phyloP scores from a whole-genome alignment of 2,329 filamentous ascomycete genomes.

The Colletotrichum destructivum region DNA sequence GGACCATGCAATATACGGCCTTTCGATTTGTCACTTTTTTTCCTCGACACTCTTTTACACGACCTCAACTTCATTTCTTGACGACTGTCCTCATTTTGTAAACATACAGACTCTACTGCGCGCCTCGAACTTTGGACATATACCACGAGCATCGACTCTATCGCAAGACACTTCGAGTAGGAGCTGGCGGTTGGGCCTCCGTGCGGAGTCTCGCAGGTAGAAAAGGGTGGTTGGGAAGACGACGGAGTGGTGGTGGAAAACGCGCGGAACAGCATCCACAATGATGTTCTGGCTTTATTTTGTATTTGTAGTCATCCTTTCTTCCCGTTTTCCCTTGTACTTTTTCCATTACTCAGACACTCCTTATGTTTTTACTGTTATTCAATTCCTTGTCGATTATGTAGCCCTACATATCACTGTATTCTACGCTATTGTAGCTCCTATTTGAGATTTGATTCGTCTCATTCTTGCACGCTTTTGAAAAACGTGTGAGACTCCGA shows the following conservation, averaged over 20 bases:
- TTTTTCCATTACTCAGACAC: not conserved
- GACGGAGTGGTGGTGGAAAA: not conserved
- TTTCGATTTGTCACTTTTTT: conserved; percentile 12
- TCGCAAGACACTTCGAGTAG: not conserved
- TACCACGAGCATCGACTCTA: not conserved
- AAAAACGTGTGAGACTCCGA: not conserved
- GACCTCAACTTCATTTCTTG: conserved; percentile 23
- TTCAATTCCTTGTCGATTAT: not conserved
- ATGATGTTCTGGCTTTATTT: conserved; percentile 22
- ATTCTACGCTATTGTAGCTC: not conserved
- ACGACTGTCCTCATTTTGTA: conserved; percentile 14
- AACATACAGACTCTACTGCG: not conserved
- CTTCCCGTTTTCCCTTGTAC: not conserved
- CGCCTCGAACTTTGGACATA: not conserved
- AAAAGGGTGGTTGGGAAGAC: conserved; percentile 5
- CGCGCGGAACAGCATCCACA: conserved; percentile 25
- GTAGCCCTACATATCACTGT: not conserved
- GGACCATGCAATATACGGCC: conserved; percentile 36
- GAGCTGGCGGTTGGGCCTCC: conserved; percentile 10
- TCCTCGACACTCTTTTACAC: conserved; percentile 9
- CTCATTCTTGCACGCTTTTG: not conserved
- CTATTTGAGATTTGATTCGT: not conserved
- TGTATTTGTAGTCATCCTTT: not conserved
- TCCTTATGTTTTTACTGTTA: not conserved
- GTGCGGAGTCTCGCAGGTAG: conserved; percentile 26